Percentiles rank a stretch among this genome's conserved stretches.
Conservation (phyloP, 306 rosid species). For the Vigna nakashimae region DNA sequence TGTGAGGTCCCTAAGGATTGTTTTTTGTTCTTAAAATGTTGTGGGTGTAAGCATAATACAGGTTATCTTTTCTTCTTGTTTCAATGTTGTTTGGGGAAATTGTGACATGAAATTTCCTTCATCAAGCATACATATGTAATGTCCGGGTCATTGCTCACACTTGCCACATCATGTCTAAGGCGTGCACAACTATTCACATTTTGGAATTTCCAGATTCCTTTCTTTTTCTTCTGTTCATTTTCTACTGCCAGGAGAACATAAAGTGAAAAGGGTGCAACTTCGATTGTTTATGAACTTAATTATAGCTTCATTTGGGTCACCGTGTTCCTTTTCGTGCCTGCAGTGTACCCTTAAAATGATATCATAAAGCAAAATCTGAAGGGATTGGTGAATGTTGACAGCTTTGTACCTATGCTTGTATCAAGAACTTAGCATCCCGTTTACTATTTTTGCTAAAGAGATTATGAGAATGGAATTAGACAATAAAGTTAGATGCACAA, state of each 20-base stretch:
- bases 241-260: conserved; percentile 1
- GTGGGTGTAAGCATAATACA: conserved; percentile 49
- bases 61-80: conserved; percentile 35
- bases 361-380: conserved; percentile 23
- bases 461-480: conserved; percentile 18
- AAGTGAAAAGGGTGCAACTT: conserved; percentile 5
- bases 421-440: conserved; percentile 7
- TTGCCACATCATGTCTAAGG: conserved; percentile 34
- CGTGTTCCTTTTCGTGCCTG: conserved; percentile 19
- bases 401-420: not conserved
- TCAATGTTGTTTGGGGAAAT: conserved; percentile 49
- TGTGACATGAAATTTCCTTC: conserved; percentile 49
- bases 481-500: conserved; percentile 37
- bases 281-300: conserved; percentile 25
- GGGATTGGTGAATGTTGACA: conserved; percentile 16
- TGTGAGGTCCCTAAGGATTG: conserved; percentile 42
- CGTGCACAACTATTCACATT: conserved; percentile 26
- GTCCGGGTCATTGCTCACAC: conserved; percentile 43
- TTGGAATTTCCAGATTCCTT: conserved; percentile 42
- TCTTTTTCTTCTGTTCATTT: conserved; percentile 14
- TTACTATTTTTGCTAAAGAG: conserved; percentile 28
- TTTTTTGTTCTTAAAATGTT: conserved; percentile 51
- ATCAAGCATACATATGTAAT: conserved; percentile 40
- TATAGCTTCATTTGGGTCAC: conserved; percentile 41
- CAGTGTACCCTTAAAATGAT: conserved; percentile 26